phyloP scores from a whole-genome alignment of 768 basidiomycete genomes.

The Mycena amicta region DNA sequence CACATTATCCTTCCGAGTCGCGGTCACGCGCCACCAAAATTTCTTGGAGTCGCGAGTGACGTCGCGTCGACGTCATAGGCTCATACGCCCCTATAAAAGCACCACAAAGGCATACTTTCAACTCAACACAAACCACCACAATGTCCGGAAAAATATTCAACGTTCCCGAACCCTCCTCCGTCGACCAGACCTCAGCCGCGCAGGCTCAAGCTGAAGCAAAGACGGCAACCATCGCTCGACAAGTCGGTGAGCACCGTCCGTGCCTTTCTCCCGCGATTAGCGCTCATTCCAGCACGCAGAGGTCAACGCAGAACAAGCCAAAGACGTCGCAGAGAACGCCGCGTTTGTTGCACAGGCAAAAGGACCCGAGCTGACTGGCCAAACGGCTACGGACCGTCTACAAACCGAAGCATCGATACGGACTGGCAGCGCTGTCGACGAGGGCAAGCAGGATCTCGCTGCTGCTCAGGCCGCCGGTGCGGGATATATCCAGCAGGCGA shows the following conservation, averaged over 20 bases:
- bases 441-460: slow-evolving; percentile 57
- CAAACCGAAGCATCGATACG: slow-evolving; percentile 38
- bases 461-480: slow-evolving; percentile 46
- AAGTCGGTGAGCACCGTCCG: slow-evolving; percentile 35
- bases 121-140: not conserved
- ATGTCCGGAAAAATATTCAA: slow-evolving; percentile 36
- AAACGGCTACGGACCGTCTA: slow-evolving; percentile 39
- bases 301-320: slow-evolving; percentile 45
- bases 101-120: not conserved
- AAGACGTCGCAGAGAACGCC: slow-evolving; percentile 52
- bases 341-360: slow-evolving; percentile 51
- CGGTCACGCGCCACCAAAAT: not conserved
- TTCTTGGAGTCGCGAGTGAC: not conserved
- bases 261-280: not conserved
- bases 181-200: slow-evolving; percentile 56
- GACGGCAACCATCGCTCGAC: slow-evolving; percentile 38
- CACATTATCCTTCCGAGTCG: not conserved
- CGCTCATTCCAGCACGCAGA: slow-evolving; percentile 23
- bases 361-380: slow-evolving; percentile 34
- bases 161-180: slow-evolving; percentile 31
- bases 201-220: slow-evolving; percentile 52
- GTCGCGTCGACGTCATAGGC: not conserved
- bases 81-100: not conserved
- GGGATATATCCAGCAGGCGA: slow-evolving; percentile 59
- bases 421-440: slow-evolving; percentile 55